phyloP scores from a whole-genome alignment of 768 basidiomycete species.

The Sarcomyxa edulis region DNA sequence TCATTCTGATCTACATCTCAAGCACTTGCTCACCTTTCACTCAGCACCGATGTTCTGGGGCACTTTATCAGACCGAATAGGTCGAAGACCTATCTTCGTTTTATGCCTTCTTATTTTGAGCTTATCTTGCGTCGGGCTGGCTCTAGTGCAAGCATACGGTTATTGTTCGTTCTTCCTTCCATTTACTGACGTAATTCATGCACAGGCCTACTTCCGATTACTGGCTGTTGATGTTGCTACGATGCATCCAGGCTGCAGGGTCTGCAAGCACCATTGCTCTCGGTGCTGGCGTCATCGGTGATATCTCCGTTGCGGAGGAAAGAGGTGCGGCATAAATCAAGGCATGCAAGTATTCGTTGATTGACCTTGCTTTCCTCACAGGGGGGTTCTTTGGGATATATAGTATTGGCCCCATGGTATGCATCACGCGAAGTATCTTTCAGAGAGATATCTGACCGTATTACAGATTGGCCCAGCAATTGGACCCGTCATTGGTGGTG shows the following conservation, averaged over 20 bases:
- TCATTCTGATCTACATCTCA: not conserved
- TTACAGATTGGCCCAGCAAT: constrained; percentile 52
- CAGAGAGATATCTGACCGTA: too few relatives aligned
- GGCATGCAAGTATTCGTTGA: too few relatives aligned
- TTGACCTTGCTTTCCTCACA: too few relatives aligned
- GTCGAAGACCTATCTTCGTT: constrained; percentile 59
- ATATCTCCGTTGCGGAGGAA: constrained; percentile 69
- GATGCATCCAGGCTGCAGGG: constrained; percentile 74
- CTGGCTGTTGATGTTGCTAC: constrained; percentile 76
- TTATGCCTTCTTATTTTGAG: constrained; percentile 59
- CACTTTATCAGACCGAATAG: constrained; percentile 58
- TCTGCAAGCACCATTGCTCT: constrained; percentile 76
- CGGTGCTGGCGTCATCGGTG: constrained; percentile 71
- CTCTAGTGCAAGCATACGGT: too few relatives aligned
- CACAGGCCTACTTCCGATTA: constrained; percentile 55
- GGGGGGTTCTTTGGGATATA: constrained; percentile 68
- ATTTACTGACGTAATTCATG: too few relatives aligned
- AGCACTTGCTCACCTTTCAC: not conserved
- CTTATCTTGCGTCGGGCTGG: constrained; percentile 60
- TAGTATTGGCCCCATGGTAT: constrained; percentile 55
- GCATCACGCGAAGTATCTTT: too few relatives aligned
- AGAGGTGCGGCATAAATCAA: too few relatives aligned
- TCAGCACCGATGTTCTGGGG: constrained; percentile 67
- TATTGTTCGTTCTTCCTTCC: too few relatives aligned
- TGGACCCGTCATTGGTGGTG: constrained; percentile 58